These are phyloP conservation scores for Biancaea sappan DNA, from an alignment of 306 rosid genomes.

Conservation along the genomic window DNA sequence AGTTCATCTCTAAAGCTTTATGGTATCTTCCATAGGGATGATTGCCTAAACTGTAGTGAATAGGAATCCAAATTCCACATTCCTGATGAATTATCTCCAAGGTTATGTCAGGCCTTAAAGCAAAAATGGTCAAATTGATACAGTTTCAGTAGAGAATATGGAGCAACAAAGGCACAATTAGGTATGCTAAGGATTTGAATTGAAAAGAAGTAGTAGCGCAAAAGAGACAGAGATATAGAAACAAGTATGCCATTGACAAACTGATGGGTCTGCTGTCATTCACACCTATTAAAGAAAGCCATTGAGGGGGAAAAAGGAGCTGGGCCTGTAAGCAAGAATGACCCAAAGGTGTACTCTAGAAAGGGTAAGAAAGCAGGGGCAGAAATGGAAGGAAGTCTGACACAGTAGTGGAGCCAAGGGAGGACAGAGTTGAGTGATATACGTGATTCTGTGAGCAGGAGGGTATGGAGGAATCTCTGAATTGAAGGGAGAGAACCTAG, in stretches of 20 bases:
- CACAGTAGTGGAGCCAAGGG: too few species aligned
- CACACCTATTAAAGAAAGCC: too few species aligned
- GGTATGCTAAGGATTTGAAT: not conserved
- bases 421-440: too few species aligned
- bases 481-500: too few species aligned
- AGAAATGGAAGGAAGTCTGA: too few species aligned
- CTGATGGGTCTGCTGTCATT: too few species aligned
- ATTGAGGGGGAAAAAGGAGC: too few species aligned
- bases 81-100: not conserved
- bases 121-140: not conserved
- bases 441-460: too few species aligned
- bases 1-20: not conserved
- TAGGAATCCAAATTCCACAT: not conserved
- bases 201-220: conserved; percentile 1
- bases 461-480: too few species aligned
- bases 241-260: not conserved
- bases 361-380: too few species aligned
- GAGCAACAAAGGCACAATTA: not conserved
- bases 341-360: too few species aligned
- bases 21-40: not conserved
- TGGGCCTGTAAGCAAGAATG: too few species aligned
- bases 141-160: not conserved
- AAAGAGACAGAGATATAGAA: not conserved
- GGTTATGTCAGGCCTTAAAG: conserved; percentile 3
- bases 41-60: not conserved